Evolutionary conservation across 2,329 filamentous ascomycete species (phyloP), one percentile per base, ranked within the genome.

Genomic region (Aspergillus sp.): DNA sequence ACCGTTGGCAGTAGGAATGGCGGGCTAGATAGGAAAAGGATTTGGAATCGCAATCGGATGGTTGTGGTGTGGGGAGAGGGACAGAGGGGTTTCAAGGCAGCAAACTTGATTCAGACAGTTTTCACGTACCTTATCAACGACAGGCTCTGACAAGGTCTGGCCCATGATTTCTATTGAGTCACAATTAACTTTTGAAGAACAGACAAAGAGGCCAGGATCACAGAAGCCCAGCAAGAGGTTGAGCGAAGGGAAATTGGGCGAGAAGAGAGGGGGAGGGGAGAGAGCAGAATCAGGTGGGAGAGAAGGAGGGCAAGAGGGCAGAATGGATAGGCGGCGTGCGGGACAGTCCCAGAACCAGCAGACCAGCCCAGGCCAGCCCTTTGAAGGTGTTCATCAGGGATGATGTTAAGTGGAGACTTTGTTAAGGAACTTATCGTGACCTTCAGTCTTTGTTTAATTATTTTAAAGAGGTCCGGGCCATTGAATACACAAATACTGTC

Each of bases 61-160:
- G 50, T 52, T 61, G 60, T 64, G 61, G 64, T 70, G 66, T 68
- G 64, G 67, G 66, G 64, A 62, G 64, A 62, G 60, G 78, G 35
- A 43, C 56, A 61, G 57, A 61, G 56, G 56, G 56, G 23, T 46
- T 41, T 55, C 51, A 55, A 58, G 51, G 56, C 51, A 58, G 51
- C 56, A 55, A 55, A 58, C 51, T 55, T 43, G 43, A 51, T 35
- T 55, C 39, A 55, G 56, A 41, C 33, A 25, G 15, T 48, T 54
- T 62, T 55, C 48, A 68, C 85, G 76, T 85, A 99, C 95, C 93
- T 99, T 99, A 76, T 98, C 95, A 77, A 96, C 90, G 73, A 99
- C 93, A 72, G 95, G 95, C 84, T 99, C 95, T 73, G 93, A 98
- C 75, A 99, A 88, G 79, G 95, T 99, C 84, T 99, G 95, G 86